A percentile compares a stretch with the other conserved stretches of the same genome.
phyloP scores from a whole-genome alignment of 257 asterid genomes.

The Craterostigma plantagineum region DNA sequence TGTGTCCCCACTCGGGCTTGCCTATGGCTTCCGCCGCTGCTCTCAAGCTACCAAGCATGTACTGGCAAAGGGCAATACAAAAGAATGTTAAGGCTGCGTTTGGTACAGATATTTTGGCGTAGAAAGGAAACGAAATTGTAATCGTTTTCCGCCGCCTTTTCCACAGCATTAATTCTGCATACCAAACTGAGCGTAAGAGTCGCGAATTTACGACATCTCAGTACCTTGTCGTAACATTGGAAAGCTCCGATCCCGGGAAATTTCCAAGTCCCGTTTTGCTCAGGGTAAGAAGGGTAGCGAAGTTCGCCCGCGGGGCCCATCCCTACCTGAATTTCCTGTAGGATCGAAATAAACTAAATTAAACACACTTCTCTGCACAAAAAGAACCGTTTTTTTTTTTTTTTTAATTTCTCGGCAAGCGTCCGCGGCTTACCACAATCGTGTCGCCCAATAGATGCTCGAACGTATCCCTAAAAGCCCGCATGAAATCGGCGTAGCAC shows the following conservation, averaged over 20 bases:
- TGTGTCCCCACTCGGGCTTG: constrained; percentile 82
- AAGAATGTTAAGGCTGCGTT: too few relatives aligned
- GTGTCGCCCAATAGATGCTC: constrained; percentile 62
- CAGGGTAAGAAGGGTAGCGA: constrained; percentile 86
- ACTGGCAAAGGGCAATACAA: constrained; percentile 24
- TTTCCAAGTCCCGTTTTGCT: constrained; percentile 65
- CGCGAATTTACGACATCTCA: neutral
- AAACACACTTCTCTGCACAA: neutral
- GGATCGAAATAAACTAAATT: neutral
- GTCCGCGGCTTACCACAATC: constrained; percentile 55
- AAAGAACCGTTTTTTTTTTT: neutral
- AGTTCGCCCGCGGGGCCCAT: constrained; percentile 99
- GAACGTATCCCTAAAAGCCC: constrained; percentile 60
- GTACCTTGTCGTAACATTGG: constrained; percentile 91
- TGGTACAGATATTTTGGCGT: too few relatives aligned
- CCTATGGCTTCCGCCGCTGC: constrained; percentile 74
- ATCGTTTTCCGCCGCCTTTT: too few relatives aligned
- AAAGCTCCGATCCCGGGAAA: constrained; percentile 96
- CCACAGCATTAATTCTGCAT: neutral
- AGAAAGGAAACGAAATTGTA: too few relatives aligned
- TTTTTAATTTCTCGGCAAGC: neutral
- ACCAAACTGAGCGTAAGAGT: too few relatives aligned
- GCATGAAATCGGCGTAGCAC: constrained; percentile 86
- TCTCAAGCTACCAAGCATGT: constrained; percentile 75
- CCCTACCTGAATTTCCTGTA: constrained; percentile 94